Evolutionary conservation across 2,329 filamentous ascomycete species (phyloP).

Genomic region (Aaosphaeria pasadenensis): DNA sequence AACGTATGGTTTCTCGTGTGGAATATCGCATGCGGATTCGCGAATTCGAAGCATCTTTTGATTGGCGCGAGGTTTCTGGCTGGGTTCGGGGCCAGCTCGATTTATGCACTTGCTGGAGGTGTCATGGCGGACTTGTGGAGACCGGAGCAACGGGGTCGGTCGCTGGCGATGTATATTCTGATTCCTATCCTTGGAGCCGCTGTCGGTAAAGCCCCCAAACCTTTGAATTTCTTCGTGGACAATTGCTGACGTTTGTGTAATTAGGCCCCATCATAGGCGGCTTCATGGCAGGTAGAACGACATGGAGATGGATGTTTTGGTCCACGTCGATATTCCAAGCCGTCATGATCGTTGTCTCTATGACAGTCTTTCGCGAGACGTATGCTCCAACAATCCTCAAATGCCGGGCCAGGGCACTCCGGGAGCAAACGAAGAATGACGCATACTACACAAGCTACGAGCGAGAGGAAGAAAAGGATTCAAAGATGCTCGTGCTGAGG

Average conservation of each 20-base stretch:
- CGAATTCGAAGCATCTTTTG: slow-evolving; percentile 18
- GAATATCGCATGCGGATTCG: slow-evolving; percentile 25
- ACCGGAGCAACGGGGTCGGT: slow-evolving; percentile 17
- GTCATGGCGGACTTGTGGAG: slow-evolving; percentile 24
- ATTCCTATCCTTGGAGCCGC: slow-evolving; percentile 20
- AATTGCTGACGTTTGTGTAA: neutral
- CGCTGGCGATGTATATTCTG: slow-evolving; percentile 18
- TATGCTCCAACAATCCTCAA: slow-evolving; percentile 45
- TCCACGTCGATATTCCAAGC: slow-evolving; percentile 21
- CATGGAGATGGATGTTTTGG: slow-evolving; percentile 32
- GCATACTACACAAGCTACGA: slow-evolving; percentile 50
- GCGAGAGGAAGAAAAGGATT: slow-evolving; percentile 13
- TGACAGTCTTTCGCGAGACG: slow-evolving; percentile 40
- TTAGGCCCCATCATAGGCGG: slow-evolving; percentile 24
- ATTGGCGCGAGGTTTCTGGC: slow-evolving; percentile 22
- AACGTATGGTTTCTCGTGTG: slow-evolving; percentile 24
- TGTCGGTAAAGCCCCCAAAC: slow-evolving; percentile 8
- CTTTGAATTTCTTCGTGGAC: neutral
- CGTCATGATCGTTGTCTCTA: slow-evolving; percentile 29
- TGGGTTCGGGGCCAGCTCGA: slow-evolving; percentile 23
- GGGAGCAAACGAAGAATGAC: slow-evolving; percentile 61
- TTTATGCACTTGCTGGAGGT: slow-evolving; percentile 18
- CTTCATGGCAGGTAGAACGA: slow-evolving; percentile 21
- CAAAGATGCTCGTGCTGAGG: slow-evolving; percentile 39
- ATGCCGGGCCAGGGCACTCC: slow-evolving; percentile 20